These are phyloP conservation scores for Gautieria morchelliformis DNA, from an alignment of 768 basidiomycete species.

Conservation along the genomic window DNA sequence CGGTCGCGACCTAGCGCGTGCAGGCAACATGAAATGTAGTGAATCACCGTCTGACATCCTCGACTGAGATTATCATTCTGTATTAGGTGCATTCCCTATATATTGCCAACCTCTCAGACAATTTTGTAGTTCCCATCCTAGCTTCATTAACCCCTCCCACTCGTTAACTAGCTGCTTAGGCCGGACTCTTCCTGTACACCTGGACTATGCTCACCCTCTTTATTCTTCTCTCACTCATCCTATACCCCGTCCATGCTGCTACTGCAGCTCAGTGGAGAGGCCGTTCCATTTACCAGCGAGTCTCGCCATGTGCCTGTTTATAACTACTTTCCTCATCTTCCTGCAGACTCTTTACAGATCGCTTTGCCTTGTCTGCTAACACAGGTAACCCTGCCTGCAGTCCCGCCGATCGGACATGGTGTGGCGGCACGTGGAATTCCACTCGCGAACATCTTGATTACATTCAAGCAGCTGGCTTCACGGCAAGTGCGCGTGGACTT, in stretches of 20 bases:
- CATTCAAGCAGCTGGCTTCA: conserved; percentile 74
- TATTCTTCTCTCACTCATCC: conserved; percentile 11
- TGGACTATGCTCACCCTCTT: neutral
- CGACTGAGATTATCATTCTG: too few species aligned
- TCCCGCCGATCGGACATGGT: conserved; percentile 55
- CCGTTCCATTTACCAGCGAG: conserved; percentile 68
- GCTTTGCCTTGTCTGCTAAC: conserved; percentile 57
- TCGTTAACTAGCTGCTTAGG: neutral
- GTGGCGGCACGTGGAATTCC: conserved; percentile 73
- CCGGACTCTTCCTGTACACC: neutral
- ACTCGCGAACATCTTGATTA: conserved; percentile 76
- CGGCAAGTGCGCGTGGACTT: conserved; percentile 40
- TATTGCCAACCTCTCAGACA: too few species aligned
- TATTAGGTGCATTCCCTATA: too few species aligned
- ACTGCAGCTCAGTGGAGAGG: conserved; percentile 67
- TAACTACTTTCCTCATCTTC: neutral
- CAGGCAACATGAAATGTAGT: too few species aligned
- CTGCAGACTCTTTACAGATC: conserved; percentile 58
- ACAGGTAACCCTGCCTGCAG: conserved; percentile 45
- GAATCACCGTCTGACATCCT: too few species aligned
- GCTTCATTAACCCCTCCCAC: neutral
- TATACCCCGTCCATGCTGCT: conserved; percentile 37
- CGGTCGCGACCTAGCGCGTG: too few species aligned
- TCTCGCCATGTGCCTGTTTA: neutral
- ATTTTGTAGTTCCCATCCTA: too few species aligned